phyloP scores from a whole-genome alignment of 129 eudicot genomes.

The Saposhnikovia divaricata region DNA sequence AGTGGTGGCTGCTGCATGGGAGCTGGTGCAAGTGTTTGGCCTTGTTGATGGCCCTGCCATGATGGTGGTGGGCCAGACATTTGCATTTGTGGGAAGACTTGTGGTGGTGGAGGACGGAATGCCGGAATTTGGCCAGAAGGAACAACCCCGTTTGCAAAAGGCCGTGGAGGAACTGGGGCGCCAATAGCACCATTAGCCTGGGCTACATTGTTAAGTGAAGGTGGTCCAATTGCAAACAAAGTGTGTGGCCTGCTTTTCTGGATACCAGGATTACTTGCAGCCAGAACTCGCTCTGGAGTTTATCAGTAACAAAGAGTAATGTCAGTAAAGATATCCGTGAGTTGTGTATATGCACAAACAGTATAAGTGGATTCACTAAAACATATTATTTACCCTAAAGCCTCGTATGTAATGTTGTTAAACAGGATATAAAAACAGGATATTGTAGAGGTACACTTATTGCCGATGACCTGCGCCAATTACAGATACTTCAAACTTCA shows the following conservation, averaged over 20 bases:
- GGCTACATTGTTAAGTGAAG: constrained; percentile 41
- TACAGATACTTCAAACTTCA: neutral
- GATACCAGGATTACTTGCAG: constrained; percentile 56
- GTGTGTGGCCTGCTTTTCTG: constrained; percentile 96
- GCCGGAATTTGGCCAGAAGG: constrained; percentile 55
- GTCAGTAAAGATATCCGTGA: neutral
- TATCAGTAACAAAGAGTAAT: neutral
- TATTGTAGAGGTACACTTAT: neutral
- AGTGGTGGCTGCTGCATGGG: constrained; percentile 27
- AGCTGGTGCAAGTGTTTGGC: constrained; percentile 27
- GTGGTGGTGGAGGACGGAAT: constrained; percentile 63
- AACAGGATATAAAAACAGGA: neutral
- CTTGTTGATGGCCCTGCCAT: constrained; percentile 70
- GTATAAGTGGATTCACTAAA: neutral
- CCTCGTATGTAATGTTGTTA: neutral
- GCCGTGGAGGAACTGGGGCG: constrained; percentile 56
- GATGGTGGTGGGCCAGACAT: constrained; percentile 59
- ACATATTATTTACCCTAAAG: neutral
- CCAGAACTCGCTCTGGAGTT: constrained; percentile 71
- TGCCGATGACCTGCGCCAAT: neutral
- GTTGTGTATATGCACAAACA: neutral
- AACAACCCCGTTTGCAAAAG: constrained; percentile 62
- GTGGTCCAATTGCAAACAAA: constrained; percentile 96
- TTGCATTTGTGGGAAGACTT: constrained; percentile 51
- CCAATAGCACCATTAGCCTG: constrained; percentile 51